Conservation (phyloP, 129 eudicot genomes). For the Flaveria robusta region DNA sequence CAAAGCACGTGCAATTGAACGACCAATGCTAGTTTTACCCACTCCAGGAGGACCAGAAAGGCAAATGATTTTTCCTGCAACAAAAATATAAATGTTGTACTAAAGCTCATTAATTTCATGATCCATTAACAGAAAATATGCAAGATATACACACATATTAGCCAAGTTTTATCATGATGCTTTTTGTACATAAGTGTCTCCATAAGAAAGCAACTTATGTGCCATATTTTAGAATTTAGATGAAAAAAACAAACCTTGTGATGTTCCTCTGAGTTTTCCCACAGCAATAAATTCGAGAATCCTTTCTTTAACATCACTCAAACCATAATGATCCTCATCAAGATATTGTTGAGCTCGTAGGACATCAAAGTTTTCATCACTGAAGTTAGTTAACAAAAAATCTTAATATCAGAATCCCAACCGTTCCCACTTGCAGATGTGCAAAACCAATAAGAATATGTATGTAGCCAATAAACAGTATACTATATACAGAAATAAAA, state of each 20-base stretch:
- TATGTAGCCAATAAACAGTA: conserved; percentile 12
- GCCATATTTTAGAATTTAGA: neutral
- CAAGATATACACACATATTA: neutral
- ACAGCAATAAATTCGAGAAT: conserved; percentile 96
- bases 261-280: conserved; percentile 91
- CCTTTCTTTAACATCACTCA: conserved; percentile 90
- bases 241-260: conserved; percentile 70
- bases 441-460: conserved; percentile 17
- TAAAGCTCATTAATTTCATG: conserved; percentile 1
- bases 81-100: neutral
- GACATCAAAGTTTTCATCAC: conserved; percentile 92
- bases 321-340: conserved; percentile 97
- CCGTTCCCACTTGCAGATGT: conserved; percentile 1
- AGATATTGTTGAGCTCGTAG: conserved; percentile 74
- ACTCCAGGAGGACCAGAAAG: conserved; percentile 99
- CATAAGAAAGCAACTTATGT: conserved; percentile 9
- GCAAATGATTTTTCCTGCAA: conserved; percentile 81
- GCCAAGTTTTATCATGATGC: neutral
- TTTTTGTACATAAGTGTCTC: neutral
- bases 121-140: neutral
- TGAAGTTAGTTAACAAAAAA: conserved; percentile 39
- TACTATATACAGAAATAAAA: neutral
- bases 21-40: conserved; percentile 98
- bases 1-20: conserved; percentile 97
- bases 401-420: conserved; percentile 24